Conservation (phyloP, 116 monocot species). For the Posidonia oceanica region DNA sequence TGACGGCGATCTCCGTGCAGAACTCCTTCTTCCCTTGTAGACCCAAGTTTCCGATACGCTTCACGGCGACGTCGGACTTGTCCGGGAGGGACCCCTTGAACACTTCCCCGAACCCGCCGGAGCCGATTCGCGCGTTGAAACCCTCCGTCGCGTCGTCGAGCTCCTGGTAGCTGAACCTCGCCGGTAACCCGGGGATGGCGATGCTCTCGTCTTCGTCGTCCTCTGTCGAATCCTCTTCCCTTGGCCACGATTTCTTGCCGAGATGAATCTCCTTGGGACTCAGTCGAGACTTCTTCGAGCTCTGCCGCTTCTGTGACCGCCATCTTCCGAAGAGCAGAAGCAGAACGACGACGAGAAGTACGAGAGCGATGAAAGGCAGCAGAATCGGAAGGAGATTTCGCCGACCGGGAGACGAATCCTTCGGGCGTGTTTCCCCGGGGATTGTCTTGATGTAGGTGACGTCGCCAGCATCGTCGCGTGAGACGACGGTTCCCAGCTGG, state of each 20-base stretch:
- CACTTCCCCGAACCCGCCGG: constrained; percentile 90
- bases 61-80: constrained; percentile 56
- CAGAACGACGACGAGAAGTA: constrained; percentile 30
- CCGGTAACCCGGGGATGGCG: constrained; percentile 62
- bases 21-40: constrained; percentile 59
- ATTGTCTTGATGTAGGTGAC: constrained; percentile 45
- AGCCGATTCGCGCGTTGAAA: constrained; percentile 48
- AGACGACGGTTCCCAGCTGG: constrained; percentile 42
- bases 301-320: constrained; percentile 10
- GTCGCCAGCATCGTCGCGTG: not conserved
- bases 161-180: constrained; percentile 50
- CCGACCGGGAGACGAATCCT: not conserved
- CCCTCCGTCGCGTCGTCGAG: constrained; percentile 40
- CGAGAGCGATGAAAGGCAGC: constrained; percentile 36
- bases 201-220: constrained; percentile 32
- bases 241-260: constrained; percentile 8
- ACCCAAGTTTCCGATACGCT: constrained; percentile 39
- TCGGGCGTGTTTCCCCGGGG: not conserved
- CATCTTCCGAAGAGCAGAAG: constrained; percentile 10
- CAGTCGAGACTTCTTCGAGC: not conserved
- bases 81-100: constrained; percentile 68
- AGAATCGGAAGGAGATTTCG: constrained; percentile 26
- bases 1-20: constrained; percentile 83
- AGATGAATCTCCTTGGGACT: not conserved
- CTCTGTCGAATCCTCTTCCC: constrained; percentile 2